A percentile compares a stretch with the other conserved stretches of the same genome.
Conservation (phyloP, 306 rosid species). For the Mimosa pudica region DNA sequence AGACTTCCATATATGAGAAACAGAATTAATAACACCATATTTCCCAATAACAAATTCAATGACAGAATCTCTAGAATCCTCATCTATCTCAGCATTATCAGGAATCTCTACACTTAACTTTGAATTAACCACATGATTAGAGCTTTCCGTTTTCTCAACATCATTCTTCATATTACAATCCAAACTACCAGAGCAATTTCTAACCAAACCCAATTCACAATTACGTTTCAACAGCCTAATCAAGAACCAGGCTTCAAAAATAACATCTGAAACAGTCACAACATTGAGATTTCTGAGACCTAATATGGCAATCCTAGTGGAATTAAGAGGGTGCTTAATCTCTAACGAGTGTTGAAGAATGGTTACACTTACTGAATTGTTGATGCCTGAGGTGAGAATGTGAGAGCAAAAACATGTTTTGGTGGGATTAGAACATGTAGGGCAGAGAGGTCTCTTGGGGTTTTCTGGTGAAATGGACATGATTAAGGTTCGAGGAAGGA, state of each 20-base stretch:
- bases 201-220: slow-evolving; percentile 21
- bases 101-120: neutral
- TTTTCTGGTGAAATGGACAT: slow-evolving; percentile 48
- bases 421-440: slow-evolving; percentile 72
- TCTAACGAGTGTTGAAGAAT: slow-evolving; percentile 79
- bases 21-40: slow-evolving; percentile 53
- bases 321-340: slow-evolving; percentile 82
- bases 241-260: slow-evolving; percentile 51
- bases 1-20: slow-evolving; percentile 63
- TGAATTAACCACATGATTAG: neutral
- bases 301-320: slow-evolving; percentile 71
- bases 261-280: slow-evolving; percentile 73
- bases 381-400: slow-evolving; percentile 47
- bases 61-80: slow-evolving; percentile 34
- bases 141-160: neutral
- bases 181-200: slow-evolving; percentile 9
- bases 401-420: slow-evolving; percentile 78
- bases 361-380: slow-evolving; percentile 66
- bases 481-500: slow-evolving; percentile 30
- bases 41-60: slow-evolving; percentile 56
- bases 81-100: slow-evolving; percentile 32
- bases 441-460: slow-evolving; percentile 71
- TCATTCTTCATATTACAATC: slow-evolving; percentile 24
- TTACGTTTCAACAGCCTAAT: slow-evolving; percentile 43
- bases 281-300: slow-evolving; percentile 69